Base-by-base conservation (phyloP, 768 basidiomycete species). In the Hypsizygus marmoreus region DNA sequence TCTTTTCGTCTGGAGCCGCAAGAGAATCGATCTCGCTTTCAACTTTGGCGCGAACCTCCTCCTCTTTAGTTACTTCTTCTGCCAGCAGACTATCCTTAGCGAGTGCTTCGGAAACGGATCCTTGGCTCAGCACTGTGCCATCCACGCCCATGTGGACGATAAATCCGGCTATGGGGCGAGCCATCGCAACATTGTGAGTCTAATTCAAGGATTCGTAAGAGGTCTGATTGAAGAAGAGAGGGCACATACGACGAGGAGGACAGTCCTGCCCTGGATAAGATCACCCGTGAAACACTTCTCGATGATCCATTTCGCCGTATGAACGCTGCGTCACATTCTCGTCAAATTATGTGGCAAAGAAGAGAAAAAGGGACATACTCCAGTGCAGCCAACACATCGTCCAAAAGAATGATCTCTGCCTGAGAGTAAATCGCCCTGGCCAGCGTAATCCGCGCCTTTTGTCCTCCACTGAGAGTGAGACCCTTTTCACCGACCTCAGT, bases 281-380 rank as follows among this genome's bases (percentile, higher is more conserved):
- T 88, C 83, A 6, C 95, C 93, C 51, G 77, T 74, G 16, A 98
- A 71, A 56, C 91, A 94, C 42, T 91, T 74, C 14, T 81, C 72
- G 56, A 86, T 86, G 34, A 98, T 79, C 66, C 90, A 88, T 52
- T 86, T 81, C 0, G 92, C 88, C 0, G 91, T 93, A 54, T 86
- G 83, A 1, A 82, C 85, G 59, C 67, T 68, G 42, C 6, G 28
- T 17, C 11, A 38, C 23, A 20, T 49, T 45, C 51, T 51, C 19
- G 48, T 39, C 14, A 53, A 37, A 10, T 17, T 7, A 32, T 22
- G 17, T 8, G 6, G 24, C 37, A 19, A 4, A 25, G 16, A 24
- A 29, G 20, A n/a, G 17, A 11, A 40, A 40, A n/a, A 32, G 50
- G 30, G 10, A 64, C 65, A 47, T 45, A 69, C 67, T 86, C 84